Evolutionary conservation across 495 filamentous ascomycete genomes (phyloP).

Genomic region (Hypoxylon cercidicola): DNA sequence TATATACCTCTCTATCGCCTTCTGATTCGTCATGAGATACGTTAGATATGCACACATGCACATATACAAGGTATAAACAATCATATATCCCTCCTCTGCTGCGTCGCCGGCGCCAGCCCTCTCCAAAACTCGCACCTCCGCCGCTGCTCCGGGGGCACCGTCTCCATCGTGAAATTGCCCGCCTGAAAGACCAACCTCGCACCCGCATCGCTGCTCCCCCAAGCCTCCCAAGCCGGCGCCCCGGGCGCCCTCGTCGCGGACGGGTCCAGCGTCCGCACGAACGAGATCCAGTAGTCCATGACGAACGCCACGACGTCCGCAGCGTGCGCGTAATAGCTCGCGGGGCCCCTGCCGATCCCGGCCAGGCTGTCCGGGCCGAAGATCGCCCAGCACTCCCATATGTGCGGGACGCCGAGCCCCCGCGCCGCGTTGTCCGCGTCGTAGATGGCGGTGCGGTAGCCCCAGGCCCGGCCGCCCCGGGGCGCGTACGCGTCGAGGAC

Average conservation of each 20-base stretch:
- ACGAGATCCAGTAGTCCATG: constrained; percentile 57
- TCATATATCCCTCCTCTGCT: constrained; percentile 38
- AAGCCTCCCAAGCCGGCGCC: constrained; percentile 48
- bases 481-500: constrained; percentile 42
- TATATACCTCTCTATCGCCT: no score
- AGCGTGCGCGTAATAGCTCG: constrained; percentile 53
- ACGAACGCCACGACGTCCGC: constrained; percentile 46
- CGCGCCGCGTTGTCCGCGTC: constrained; percentile 36
- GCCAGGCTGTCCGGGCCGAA: constrained; percentile 53
- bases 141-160: constrained; percentile 44
- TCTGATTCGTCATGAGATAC: no score
- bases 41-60: neutral
- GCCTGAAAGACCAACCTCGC: constrained; percentile 49
- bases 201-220: constrained; percentile 30
- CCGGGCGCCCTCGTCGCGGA: constrained; percentile 34
- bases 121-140: constrained; percentile 64
- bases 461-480: constrained; percentile 40
- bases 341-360: constrained; percentile 15
- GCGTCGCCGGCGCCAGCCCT: constrained; percentile 51
- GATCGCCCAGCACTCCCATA: constrained; percentile 54
- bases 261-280: constrained; percentile 53
- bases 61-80: neutral
- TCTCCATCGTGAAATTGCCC: constrained; percentile 49
- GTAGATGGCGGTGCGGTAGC: constrained; percentile 46
- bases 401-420: constrained; percentile 48